These are phyloP conservation scores for Leccinum subfulvum DNA, from an alignment of 1,284 basidiomycete species.

Conservation along the genomic window DNA sequence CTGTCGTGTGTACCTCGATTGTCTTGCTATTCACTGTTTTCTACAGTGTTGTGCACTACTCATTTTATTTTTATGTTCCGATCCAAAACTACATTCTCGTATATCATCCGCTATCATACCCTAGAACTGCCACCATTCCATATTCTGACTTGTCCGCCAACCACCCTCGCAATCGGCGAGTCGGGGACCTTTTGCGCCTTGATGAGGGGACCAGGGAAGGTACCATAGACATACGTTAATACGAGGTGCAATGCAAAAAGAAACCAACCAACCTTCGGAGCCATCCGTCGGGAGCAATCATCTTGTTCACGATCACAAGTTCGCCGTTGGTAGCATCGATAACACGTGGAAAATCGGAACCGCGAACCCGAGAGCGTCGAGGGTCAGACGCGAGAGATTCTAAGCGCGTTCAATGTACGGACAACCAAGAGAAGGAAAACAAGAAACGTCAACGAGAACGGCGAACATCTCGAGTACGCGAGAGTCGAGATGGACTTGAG, in stretches of 20 bases:
- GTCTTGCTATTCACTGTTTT: neutral
- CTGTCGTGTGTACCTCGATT: slow-evolving; percentile 3
- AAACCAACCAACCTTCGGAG: slow-evolving; percentile 27
- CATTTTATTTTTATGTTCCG: neutral
- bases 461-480: slow-evolving; percentile 24
- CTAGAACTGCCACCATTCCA: neutral
- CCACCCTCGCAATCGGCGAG: neutral
- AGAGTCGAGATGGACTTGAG: slow-evolving; percentile 18
- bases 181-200: slow-evolving; percentile 31
- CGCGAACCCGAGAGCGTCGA: slow-evolving; percentile 3
- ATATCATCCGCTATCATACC: neutral
- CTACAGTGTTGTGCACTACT: neutral
- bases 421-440: slow-evolving; percentile 16
- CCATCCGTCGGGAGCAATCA: slow-evolving; percentile 37
- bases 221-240: slow-evolving; percentile 14
- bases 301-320: slow-evolving; percentile 30
- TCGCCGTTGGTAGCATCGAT: slow-evolving; percentile 25
- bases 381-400: slow-evolving; percentile 16
- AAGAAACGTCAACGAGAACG: slow-evolving; percentile 11
- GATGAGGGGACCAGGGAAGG: slow-evolving; percentile 33
- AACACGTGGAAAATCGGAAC: slow-evolving; percentile 5
- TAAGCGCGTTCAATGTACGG: slow-evolving; percentile 14
- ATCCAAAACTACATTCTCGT: neutral
- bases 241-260: neutral
- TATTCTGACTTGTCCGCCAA: neutral